Percentiles rank a stretch among this genome's conserved stretches.
These are phyloP conservation scores for Dothideomycetidae sp. DNA, from an alignment of 2,329 filamentous ascomycete species.

Conservation along the genomic window DNA sequence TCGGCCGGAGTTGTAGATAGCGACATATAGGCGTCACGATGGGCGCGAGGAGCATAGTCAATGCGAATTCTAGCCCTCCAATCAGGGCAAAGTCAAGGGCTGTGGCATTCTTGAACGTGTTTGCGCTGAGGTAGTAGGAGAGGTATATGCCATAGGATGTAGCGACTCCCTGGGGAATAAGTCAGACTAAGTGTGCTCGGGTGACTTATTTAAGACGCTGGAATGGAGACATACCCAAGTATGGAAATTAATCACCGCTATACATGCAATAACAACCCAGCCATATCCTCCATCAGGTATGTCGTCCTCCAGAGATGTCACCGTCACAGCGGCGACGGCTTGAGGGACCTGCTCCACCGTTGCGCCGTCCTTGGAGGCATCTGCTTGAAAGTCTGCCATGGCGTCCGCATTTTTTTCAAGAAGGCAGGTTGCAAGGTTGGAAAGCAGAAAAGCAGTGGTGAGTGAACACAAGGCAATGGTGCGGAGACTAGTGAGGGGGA, in stretches of 20 bases:
- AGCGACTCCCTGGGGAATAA: conserved; percentile 9
- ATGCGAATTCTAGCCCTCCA: conserved; percentile 26
- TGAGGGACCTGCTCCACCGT: conserved; percentile 7
- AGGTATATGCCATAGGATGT: conserved; percentile 31
- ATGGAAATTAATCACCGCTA: conserved; percentile 19
- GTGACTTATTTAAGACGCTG: not conserved
- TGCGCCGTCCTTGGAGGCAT: too few relatives aligned
- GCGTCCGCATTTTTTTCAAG: too few relatives aligned
- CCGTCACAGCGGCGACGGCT: not conserved
- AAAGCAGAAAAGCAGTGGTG: too few relatives aligned
- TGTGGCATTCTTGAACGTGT: conserved; percentile 23
- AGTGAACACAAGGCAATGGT: too few relatives aligned
- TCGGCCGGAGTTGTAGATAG: conserved; percentile 16
- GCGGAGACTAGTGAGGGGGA: too few relatives aligned
- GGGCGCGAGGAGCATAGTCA: conserved; percentile 24
- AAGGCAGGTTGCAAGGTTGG: too few relatives aligned
- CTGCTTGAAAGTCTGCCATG: too few relatives aligned
- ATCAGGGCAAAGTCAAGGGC: conserved; percentile 28
- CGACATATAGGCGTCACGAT: conserved; percentile 20
- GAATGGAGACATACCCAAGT: conserved; percentile 20
- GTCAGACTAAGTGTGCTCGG: conserved; percentile 8
- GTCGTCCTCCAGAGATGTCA: conserved; percentile 6
- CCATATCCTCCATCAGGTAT: conserved; percentile 25
- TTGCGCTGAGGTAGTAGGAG: conserved; percentile 26
- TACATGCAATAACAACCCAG: conserved; percentile 21